Base-by-base conservation (phyloP, 1,139 yeast genomes). In the Taphrina deformans region DNA sequence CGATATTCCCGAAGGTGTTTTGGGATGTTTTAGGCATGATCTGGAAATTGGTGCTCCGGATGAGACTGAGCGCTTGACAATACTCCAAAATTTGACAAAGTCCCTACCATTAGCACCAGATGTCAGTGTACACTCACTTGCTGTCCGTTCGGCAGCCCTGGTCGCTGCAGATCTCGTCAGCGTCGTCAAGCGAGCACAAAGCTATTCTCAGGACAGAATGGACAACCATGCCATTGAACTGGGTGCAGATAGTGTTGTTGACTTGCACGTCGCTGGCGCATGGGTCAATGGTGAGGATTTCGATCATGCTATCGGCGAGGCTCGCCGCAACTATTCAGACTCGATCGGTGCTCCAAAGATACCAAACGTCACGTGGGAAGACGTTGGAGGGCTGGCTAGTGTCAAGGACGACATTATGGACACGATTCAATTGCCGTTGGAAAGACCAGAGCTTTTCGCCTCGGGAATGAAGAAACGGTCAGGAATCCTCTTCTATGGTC, bases 311-410 rank as follows among this genome's bases (percentile, higher is more conserved):
- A 89, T 91, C 62, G 84, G 86, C 66, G 87, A 84, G 66, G 97
- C 97, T 0, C 81, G 98, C 72, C 86, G 85, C 72, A 92, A 89
- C 73, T 91, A 88, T 75, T 87, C 96, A 73, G 97, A 90, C 70
- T 88, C 97, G 0, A 92, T 93, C 68, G 99, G 99, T 12, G 98
- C 98, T 0, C 99, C 99, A 16, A 82, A 92, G 70, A 93, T 93
- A 69, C 99, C 99, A 0, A 86, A 88, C 71, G 98, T 93, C 7
- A 86, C 87, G 67, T 93, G 99, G 99, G 92, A 87, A 71, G 97
- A 90, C 75, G 92, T 90, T 67, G 97, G 97, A 46, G 97, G 97
- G 0, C 80, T 93, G 70, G 97, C 90, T 68, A 75, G 86, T 56
- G 96, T 91, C 48, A 93, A 92, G 74, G 92, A 86, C 72, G 98